These are phyloP conservation scores for Rhamnella rubrinervis DNA, from an alignment of 331 rosid genomes.

Conservation along the genomic window DNA sequence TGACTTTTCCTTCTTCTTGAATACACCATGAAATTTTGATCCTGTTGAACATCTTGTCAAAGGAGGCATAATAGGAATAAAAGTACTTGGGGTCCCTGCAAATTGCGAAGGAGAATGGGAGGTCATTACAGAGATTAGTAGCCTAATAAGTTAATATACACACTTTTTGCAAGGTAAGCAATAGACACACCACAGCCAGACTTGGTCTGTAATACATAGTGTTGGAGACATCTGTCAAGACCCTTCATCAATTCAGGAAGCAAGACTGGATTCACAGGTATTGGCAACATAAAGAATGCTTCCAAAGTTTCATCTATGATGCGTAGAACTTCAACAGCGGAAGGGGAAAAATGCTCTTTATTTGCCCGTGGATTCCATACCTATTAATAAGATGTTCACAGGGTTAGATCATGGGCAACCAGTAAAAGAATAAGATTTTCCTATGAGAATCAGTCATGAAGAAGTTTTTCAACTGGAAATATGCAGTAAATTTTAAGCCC, in stretches of 20 bases:
- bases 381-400: conserved; percentile 31
- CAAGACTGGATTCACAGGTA: conserved; percentile 65
- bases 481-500: not conserved
- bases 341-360: conserved; percentile 76
- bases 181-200: conserved; percentile 73
- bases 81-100: conserved; percentile 65
- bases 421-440: not conserved
- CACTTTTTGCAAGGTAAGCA: conserved; percentile 24
- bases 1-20: conserved; percentile 67
- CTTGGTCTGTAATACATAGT: conserved; percentile 66
- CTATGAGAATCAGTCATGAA: not conserved
- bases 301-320: conserved; percentile 78
- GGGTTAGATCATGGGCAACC: conserved; percentile 15
- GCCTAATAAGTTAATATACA: conserved; percentile 19
- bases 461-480: not conserved
- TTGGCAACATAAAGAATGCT: conserved; percentile 82
- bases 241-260: conserved; percentile 73
- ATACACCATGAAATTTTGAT: conserved; percentile 73
- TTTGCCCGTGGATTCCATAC: conserved; percentile 80
- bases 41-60: conserved; percentile 86
- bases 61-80: conserved; percentile 72
- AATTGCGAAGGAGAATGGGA: conserved; percentile 17
- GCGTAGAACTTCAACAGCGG: conserved; percentile 76
- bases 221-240: conserved; percentile 82
- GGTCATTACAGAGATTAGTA: conserved; percentile 21